Evolutionary conservation across 257 asterid species (phyloP).

Genomic region (Solanum tarijense): DNA sequence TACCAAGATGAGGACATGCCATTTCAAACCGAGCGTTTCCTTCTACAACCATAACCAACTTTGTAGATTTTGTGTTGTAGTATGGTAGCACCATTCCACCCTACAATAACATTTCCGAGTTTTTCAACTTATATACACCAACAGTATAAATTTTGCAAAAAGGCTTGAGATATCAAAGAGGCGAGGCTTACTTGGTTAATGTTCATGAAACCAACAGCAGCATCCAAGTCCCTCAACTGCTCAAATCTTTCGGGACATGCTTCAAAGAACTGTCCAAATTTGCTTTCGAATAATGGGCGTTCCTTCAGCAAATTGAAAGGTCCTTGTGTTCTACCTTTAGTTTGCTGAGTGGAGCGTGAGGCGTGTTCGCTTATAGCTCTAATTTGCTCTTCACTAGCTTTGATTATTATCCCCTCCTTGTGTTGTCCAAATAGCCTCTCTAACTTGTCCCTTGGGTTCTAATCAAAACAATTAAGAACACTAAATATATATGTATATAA

Average conservation of each 20-base stretch:
- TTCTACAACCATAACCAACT: slow-evolving; percentile 12
- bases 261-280: slow-evolving; percentile 20
- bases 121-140: background rate
- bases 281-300: slow-evolving; percentile 11
- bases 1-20: slow-evolving; percentile 39
- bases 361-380: slow-evolving; percentile 17
- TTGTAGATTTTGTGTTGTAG: slow-evolving; percentile 34
- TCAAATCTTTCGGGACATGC: slow-evolving; percentile 14
- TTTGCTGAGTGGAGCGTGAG: slow-evolving; percentile 5
- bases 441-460: slow-evolving; percentile 19
- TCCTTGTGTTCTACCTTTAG: background rate
- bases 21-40: slow-evolving; percentile 34
- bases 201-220: slow-evolving; percentile 27
- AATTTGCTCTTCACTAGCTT: slow-evolving; percentile 31
- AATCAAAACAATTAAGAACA: background rate
- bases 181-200: slow-evolving; percentile 20
- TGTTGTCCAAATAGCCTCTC: slow-evolving; percentile 23
- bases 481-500: background rate
- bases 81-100: slow-evolving; percentile 38
- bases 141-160: background rate
- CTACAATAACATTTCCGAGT: background rate
- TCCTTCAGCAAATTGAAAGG: slow-evolving; percentile 16
- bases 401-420: slow-evolving; percentile 19
- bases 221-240: slow-evolving; percentile 25
- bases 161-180: background rate